These are phyloP conservation scores for Sporormia fimetaria DNA, from an alignment of 495 filamentous ascomycete genomes.

Conservation along the genomic window DNA sequence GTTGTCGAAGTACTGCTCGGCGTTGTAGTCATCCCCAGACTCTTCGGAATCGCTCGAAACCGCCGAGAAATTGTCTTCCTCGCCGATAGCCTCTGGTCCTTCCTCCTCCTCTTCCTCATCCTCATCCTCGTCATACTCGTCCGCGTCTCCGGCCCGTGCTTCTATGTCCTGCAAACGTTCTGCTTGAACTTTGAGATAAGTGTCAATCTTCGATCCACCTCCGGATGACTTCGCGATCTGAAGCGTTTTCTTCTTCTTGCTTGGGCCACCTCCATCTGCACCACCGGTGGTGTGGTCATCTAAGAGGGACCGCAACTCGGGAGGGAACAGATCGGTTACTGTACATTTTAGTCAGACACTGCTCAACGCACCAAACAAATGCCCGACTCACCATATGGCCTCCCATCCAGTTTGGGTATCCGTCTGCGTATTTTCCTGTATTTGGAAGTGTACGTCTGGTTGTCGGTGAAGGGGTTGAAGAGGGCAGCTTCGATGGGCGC, in stretches of 20 bases:
- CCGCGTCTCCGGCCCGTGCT: conserved; percentile 10
- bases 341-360: background rate
- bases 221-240: conserved; percentile 3
- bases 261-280: conserved; percentile 29
- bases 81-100: conserved; percentile 35
- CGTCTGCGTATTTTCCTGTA: conserved; percentile 45
- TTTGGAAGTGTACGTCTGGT: conserved; percentile 46
- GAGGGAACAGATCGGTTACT: conserved; percentile 49
- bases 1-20: conserved; percentile 54
- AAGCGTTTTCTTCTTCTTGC: conserved; percentile 23
- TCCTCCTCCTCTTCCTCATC: conserved; percentile 34
- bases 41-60: conserved; percentile 31
- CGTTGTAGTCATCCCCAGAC: conserved; percentile 51
- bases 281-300: conserved; percentile 34
- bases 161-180: conserved; percentile 12
- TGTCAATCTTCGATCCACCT: conserved; percentile 5
- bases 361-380: background rate
- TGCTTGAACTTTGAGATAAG: conserved; percentile 30
- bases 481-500: conserved; percentile 28
- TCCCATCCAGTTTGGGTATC: conserved; percentile 40
- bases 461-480: conserved; percentile 49
- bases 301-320: conserved; percentile 43
- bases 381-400: conserved; percentile 39
- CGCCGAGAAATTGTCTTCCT: conserved; percentile 34
- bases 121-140: conserved; percentile 32